Percentiles rank a stretch among this genome's conserved stretches.
Conservation (phyloP, 31 red algal species). For the Bonnemaisonia californica region DNA sequence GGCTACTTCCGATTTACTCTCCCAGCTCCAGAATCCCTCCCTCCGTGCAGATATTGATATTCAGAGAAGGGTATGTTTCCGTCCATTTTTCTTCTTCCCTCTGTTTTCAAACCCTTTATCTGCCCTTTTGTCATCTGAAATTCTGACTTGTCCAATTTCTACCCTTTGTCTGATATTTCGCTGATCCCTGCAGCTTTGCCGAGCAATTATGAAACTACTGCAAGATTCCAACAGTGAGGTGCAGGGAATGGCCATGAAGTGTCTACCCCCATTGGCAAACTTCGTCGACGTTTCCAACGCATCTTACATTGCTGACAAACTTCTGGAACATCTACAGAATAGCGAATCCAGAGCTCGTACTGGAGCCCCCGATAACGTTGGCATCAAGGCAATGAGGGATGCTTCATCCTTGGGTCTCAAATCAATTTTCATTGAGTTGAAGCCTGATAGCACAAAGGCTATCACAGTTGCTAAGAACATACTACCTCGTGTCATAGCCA, state of each 20-base stretch:
- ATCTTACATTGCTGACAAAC: conserved; percentile 62
- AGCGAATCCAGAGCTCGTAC: background rate
- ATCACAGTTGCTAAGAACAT: conserved; percentile 29
- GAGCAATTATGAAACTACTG: conserved; percentile 73
- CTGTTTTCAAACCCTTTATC: background rate
- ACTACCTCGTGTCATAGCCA: conserved; percentile 39
- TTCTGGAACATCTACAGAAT: conserved; percentile 52
- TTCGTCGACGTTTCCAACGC: conserved; percentile 58
- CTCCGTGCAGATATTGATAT: conserved; percentile 56
- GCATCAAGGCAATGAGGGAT: conserved; percentile 72
- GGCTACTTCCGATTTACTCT: conserved; percentile 88
- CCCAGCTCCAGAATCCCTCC: conserved; percentile 57
- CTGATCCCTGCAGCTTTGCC: conserved; percentile 40
- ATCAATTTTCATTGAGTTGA: conserved; percentile 54
- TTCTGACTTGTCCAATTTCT: background rate
- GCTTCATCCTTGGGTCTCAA: conserved; percentile 73
- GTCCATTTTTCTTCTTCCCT: background rate
- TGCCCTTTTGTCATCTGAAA: background rate
- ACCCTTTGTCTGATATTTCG: conserved; percentile 1
- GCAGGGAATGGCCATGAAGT: conserved; percentile 92
- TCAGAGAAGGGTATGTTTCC: conserved; percentile 55
- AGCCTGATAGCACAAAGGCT: conserved; percentile 27
- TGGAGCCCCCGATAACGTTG: conserved; percentile 24
- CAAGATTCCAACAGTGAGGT: conserved; percentile 89
- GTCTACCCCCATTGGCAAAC: conserved; percentile 62